Base-by-base conservation (phyloP, 192 early-diverging fungal genomes). In the Podila minutissima region DNA sequence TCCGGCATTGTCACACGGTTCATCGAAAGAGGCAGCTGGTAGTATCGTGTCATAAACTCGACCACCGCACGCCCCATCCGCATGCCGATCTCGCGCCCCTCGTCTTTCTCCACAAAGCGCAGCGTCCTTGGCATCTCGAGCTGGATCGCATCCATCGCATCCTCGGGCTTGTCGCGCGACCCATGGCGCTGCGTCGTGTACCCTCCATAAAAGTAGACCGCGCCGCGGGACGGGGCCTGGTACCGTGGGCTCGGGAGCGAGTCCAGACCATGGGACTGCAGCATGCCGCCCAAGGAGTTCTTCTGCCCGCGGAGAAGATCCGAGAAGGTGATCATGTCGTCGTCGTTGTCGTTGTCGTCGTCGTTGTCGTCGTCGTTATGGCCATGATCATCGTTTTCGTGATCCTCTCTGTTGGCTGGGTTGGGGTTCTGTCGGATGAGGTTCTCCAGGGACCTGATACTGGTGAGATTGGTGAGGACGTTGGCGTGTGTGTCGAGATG, bases 241-340 rank as follows among this genome's bases (percentile, higher is more conserved):
- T 68, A 5, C 0, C 57, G 24, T 0, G 76, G 76, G 46, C 76
- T 79, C 0, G 76, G 76, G 4, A 79, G 28, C 0, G 69, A 20
- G 8, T 64, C 59, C 32, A 79, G 32, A 8, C 70, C 76, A 5
- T 79, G 70, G 0, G 50, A 2, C n/a, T 79, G 70, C 17, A 79
- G 38, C 70, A 79, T 67, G 29, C 76, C 76, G 29, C 76, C 76
- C 17, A 79, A 38, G 5, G 76, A 79, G 15, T 72, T 65, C 5
- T 62, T 35, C n/a, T 46, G 7, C 2, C 75, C 76, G 20, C 76
- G 64, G 12, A 79, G 41, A 20, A 71, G 20, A 2, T 26, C 35
- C 11, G 76, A 67, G 13, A 79, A 51, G 13, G 51, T 35, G 0
- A 72, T 31, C 12, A 19, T 31, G 12, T 59, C 49, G 22, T 61